Evolutionary conservation across 176 grass and related monocot genomes (phyloP).

Genomic region (Carex pumila): DNA sequence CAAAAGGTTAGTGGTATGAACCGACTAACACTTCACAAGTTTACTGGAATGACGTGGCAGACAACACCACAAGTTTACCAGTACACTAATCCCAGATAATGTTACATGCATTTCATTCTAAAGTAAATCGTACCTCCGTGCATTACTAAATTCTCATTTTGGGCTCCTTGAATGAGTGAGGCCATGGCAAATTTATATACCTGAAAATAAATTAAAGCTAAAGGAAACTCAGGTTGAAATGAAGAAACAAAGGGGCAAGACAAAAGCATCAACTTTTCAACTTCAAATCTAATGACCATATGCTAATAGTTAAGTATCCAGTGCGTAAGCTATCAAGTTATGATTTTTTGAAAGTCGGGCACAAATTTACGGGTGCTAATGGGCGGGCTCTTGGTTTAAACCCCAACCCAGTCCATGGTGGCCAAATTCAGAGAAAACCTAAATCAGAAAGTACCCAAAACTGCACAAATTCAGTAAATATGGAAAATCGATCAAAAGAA

Average conservation of each 20-base stretch:
- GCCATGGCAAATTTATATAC: not conserved
- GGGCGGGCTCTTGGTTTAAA: not conserved
- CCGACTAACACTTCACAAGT: not conserved
- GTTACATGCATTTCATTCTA: not conserved
- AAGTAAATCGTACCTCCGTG: not conserved
- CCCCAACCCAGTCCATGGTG: not conserved
- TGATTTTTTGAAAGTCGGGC: not conserved
- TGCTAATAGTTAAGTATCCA: not conserved
- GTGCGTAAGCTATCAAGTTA: not conserved
- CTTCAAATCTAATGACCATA: not conserved
- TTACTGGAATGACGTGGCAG: not conserved
- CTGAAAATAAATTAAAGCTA: not conserved
- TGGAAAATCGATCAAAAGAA: not conserved
- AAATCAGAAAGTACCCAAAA: not conserved
- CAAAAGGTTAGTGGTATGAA: not conserved
- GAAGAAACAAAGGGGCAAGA: not conserved
- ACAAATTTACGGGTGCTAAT: not conserved
- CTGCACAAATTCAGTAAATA: not conserved
- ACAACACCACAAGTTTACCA: not conserved
- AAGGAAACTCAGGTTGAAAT: not conserved
- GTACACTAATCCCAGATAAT: not conserved
- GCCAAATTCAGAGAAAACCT: not conserved
- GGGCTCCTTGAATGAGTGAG: not conserved
- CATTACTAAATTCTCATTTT: slow-evolving; percentile 16
- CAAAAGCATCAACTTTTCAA: not conserved